Conservation (phyloP, 495 filamentous ascomycete genomes). For the Talaromyces ruber region DNA sequence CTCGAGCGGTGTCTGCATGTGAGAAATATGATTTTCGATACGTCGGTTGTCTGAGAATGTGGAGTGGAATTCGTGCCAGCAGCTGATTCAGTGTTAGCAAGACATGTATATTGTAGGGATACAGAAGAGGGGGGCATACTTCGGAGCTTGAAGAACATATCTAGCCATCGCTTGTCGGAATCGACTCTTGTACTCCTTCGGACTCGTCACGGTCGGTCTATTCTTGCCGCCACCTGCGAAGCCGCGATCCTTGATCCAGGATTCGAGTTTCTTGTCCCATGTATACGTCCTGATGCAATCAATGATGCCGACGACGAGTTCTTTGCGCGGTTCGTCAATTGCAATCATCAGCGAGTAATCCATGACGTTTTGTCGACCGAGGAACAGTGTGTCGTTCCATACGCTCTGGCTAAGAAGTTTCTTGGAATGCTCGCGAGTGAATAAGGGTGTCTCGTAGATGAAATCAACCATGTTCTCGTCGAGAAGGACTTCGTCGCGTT, state of each 20-base stretch:
- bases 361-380: slow-evolving; percentile 92
- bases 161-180: slow-evolving; percentile 96
- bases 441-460: slow-evolving; percentile 94
- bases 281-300: slow-evolving; percentile 98
- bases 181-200: slow-evolving; percentile 92
- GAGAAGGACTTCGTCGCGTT: slow-evolving; percentile 90
- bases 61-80: slow-evolving; percentile 65
- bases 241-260: slow-evolving; percentile 95
- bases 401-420: slow-evolving; percentile 74
- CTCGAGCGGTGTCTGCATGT: slow-evolving; percentile 13
- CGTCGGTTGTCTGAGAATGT: slow-evolving; percentile 36
- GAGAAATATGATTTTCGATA: slow-evolving; percentile 21
- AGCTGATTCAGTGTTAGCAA: slow-evolving; percentile 27
- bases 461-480: slow-evolving; percentile 99
- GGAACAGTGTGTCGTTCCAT: slow-evolving; percentile 94
- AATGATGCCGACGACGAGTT: slow-evolving; percentile 95
- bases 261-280: slow-evolving; percentile 98
- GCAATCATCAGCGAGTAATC: slow-evolving; percentile 99
- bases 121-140: slow-evolving; percentile 24
- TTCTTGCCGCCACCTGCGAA: slow-evolving; percentile 80
- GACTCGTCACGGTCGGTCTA: slow-evolving; percentile 89
- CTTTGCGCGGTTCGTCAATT: slow-evolving; percentile 79
- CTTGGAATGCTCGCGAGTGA: slow-evolving; percentile 87
- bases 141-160: slow-evolving; percentile 72
- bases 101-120: slow-evolving; percentile 5